Conservation (phyloP, 306 rosid species). For the Vigna mungo region DNA sequence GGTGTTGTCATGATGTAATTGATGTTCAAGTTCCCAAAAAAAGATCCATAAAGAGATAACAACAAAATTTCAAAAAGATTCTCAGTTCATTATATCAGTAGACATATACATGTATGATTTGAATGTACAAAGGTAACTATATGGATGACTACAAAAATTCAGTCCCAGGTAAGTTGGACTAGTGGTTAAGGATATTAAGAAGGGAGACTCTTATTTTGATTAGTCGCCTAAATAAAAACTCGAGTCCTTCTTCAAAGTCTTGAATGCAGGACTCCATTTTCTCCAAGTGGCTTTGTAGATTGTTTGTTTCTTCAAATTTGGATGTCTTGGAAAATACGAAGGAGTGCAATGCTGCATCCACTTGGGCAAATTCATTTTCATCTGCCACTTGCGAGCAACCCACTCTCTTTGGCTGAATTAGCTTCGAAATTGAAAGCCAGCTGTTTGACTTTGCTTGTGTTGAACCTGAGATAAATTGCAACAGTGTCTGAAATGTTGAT, state of each 20-base stretch:
- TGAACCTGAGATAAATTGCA: constrained; percentile 44
- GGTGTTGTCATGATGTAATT: neutral
- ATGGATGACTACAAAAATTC: constrained; percentile 37
- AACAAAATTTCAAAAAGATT: neutral
- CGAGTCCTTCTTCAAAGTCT: constrained; percentile 50
- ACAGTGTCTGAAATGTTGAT: constrained; percentile 19
- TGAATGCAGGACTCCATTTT: constrained; percentile 44
- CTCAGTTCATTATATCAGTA: neutral
- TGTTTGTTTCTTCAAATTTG: constrained; percentile 33
- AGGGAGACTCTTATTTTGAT: constrained; percentile 50
- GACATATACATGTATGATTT: constrained; percentile 32
- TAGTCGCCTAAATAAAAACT: constrained; percentile 42
- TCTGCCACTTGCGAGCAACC: constrained; percentile 20
- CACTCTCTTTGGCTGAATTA: constrained; percentile 29
- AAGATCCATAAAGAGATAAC: neutral
- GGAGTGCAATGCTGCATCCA: constrained; percentile 7
- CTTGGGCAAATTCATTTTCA: constrained; percentile 39
- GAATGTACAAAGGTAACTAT: constrained; percentile 23
- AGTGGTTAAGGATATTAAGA: constrained; percentile 46
- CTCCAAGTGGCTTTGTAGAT: constrained; percentile 41
- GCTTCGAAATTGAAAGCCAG: constrained; percentile 39
- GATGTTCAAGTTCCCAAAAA: neutral
- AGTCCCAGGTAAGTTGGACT: neutral
- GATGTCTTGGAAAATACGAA: constrained; percentile 10
- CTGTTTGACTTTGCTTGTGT: constrained; percentile 25